These are phyloP conservation scores for Ceratobasidium theobromae DNA, from an alignment of 1,284 basidiomycete species.

Conservation along the genomic window DNA sequence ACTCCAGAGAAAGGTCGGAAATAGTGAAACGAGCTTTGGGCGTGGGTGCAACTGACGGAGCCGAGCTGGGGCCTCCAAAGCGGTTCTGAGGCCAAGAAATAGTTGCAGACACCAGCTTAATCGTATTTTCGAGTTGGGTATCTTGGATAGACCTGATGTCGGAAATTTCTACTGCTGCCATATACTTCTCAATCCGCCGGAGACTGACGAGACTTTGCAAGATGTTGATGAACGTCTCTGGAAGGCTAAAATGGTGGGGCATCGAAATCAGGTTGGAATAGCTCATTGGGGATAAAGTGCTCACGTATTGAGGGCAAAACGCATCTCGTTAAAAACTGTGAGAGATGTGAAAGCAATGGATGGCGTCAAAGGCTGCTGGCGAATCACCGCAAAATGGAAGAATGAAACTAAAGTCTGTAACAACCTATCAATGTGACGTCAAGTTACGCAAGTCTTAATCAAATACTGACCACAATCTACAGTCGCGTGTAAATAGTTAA, in stretches of 20 bases:
- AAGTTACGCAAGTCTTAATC: not conserved
- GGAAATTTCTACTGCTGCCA: conserved; percentile 69
- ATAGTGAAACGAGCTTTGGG: conserved; percentile 79
- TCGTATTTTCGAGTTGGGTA: conserved; percentile 41
- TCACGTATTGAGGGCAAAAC: conserved; percentile 42
- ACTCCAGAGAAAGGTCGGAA: conserved; percentile 74
- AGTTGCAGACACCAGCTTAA: conserved; percentile 80
- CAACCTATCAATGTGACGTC: not conserved
- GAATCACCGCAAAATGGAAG: conserved; percentile 78
- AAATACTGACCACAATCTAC: conserved; percentile 6
- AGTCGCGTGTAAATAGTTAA: not conserved
- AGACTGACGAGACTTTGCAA: conserved; percentile 78
- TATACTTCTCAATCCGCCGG: conserved; percentile 88
- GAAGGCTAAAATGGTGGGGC: conserved; percentile 48
- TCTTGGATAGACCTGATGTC: conserved; percentile 43
- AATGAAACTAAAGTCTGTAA: conserved; percentile 67
- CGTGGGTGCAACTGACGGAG: conserved; percentile 63
- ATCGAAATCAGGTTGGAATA: not conserved
- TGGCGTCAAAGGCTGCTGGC: conserved; percentile 70
- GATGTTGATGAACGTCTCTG: conserved; percentile 83
- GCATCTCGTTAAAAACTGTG: conserved; percentile 83
- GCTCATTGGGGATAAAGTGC: not conserved
- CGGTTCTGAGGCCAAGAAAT: conserved; percentile 85
- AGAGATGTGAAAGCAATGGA: conserved; percentile 81
- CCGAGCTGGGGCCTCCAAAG: conserved; percentile 38